Evolutionary conservation across 164 flowering plant species (phyloP).

Genomic region (Nelumbo lutea): DNA sequence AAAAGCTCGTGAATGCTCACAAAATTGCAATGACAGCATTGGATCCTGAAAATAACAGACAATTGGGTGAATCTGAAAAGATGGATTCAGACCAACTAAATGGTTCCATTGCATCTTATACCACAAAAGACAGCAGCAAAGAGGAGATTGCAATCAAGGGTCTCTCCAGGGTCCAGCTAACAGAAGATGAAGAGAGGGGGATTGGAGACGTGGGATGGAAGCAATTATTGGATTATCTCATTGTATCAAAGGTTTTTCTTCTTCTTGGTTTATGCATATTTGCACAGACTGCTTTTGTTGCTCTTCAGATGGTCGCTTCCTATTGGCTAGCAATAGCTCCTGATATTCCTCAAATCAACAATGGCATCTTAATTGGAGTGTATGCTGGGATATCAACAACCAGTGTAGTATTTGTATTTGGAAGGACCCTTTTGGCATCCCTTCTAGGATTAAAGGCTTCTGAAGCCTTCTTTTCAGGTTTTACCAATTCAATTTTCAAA

Average conservation of each 20-base stretch:
- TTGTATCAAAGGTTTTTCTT: slow-evolving; percentile 41
- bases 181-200: slow-evolving; percentile 71
- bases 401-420: slow-evolving; percentile 48
- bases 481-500: slow-evolving; percentile 56
- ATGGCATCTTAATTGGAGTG: slow-evolving; percentile 46
- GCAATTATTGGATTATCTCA: slow-evolving; percentile 62
- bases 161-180: slow-evolving; percentile 43
- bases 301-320: slow-evolving; percentile 54
- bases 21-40: slow-evolving; percentile 42
- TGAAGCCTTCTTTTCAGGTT: slow-evolving; percentile 57
- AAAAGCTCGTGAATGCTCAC: slow-evolving; percentile 79
- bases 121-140: slow-evolving; percentile 22
- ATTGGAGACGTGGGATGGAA: slow-evolving; percentile 70
- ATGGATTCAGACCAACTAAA: slow-evolving; percentile 6
- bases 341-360: slow-evolving; percentile 39
- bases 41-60: slow-evolving; percentile 17
- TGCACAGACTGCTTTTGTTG: slow-evolving; percentile 42
- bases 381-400: slow-evolving; percentile 50
- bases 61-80: slow-evolving; percentile 6
- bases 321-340: slow-evolving; percentile 77
- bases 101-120: slow-evolving; percentile 10
- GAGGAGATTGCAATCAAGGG: slow-evolving; percentile 40
- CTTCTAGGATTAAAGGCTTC: slow-evolving; percentile 71
- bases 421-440: slow-evolving; percentile 47
- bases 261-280: slow-evolving; percentile 24